Evolutionary conservation across 2,329 filamentous ascomycete species (phyloP).

Genomic region (Penicillium sclerotiorum): DNA sequence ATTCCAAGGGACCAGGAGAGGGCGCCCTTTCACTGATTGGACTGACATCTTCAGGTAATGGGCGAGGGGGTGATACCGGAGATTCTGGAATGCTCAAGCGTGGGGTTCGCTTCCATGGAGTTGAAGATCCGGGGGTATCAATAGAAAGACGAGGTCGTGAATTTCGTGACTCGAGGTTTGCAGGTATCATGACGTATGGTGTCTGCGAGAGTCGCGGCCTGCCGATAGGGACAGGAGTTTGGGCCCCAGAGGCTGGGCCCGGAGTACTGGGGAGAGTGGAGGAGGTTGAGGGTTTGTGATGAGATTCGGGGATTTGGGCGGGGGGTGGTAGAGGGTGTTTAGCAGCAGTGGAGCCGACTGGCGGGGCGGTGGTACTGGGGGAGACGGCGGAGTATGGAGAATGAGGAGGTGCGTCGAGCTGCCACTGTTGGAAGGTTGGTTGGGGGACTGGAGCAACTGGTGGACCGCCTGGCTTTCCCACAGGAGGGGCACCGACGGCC

Average conservation of each 20-base stretch:
- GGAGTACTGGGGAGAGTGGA: conserved; percentile 33
- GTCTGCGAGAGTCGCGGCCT: conserved; percentile 30
- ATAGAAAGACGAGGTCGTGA: conserved; percentile 40
- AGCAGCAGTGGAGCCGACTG: conserved; percentile 15
- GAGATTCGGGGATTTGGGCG: conserved; percentile 15
- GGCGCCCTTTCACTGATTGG: conserved; percentile 47
- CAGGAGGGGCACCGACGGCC: conserved; percentile 18
- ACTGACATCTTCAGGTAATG: conserved; percentile 48
- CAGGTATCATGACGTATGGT: conserved; percentile 29
- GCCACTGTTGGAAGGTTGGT: conserved; percentile 40
- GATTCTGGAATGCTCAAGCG: conserved; percentile 37
- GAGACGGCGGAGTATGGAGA: conserved; percentile 31
- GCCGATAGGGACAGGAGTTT: conserved; percentile 29
- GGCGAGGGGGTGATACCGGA: conserved; percentile 44
- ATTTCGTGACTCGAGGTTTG: conserved; percentile 28
- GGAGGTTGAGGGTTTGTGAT: conserved; percentile 19
- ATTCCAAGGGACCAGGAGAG: conserved; percentile 38
- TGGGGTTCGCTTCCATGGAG: conserved; percentile 48
- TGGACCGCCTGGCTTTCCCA: conserved; percentile 16
- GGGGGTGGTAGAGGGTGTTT: conserved; percentile 24
- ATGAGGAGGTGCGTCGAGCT: conserved; percentile 35
- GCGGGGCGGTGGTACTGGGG: conserved; percentile 22
- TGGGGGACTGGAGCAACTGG: conserved; percentile 19
- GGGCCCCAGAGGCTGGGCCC: conserved; percentile 18
- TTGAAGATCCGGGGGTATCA: conserved; percentile 43